Evolutionary conservation across 331 rosid species (phyloP).

Genomic region (Rhamnella rubrinervis): DNA sequence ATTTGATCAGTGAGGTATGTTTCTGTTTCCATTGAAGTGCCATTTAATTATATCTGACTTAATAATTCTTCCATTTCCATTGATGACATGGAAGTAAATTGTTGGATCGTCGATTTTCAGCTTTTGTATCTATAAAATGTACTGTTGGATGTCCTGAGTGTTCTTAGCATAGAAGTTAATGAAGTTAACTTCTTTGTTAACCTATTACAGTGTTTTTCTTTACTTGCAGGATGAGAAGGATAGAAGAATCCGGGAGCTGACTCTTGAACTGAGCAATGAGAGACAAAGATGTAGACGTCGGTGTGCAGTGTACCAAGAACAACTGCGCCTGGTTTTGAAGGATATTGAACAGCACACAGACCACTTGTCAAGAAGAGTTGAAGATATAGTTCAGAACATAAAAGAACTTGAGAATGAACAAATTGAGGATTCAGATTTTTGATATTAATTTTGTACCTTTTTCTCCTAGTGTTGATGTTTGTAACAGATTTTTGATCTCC

Average conservation of each 20-base stretch:
- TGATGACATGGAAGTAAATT: background rate
- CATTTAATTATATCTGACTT: background rate
- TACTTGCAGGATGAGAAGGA: conserved; percentile 29
- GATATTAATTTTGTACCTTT: background rate
- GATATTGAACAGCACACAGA: conserved; percentile 14
- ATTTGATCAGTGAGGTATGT: conserved; percentile 24
- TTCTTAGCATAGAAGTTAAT: background rate
- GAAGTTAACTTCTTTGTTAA: no score
- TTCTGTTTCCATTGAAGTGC: background rate
- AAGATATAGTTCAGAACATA: conserved; percentile 19
- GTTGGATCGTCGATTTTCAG: no score
- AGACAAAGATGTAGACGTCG: conserved; percentile 14
- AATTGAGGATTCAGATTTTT: background rate
- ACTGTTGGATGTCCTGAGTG: no score
- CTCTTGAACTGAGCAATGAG: conserved; percentile 11
- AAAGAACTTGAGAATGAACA: conserved; percentile 18
- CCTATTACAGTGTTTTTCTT: background rate
- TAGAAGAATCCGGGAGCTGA: conserved; percentile 22
- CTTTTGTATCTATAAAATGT: background rate
- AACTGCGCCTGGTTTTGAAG: conserved; percentile 9
- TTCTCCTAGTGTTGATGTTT: background rate
- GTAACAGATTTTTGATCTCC: no score
- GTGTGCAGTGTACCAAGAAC: background rate
- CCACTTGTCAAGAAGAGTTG: conserved; percentile 25
- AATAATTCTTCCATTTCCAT: background rate